Percentiles rank a stretch among this genome's conserved stretches.
These are phyloP conservation scores for Tolypocladium inflatum DNA, from an alignment of 2,329 filamentous ascomycete species.

Conservation along the genomic window DNA sequence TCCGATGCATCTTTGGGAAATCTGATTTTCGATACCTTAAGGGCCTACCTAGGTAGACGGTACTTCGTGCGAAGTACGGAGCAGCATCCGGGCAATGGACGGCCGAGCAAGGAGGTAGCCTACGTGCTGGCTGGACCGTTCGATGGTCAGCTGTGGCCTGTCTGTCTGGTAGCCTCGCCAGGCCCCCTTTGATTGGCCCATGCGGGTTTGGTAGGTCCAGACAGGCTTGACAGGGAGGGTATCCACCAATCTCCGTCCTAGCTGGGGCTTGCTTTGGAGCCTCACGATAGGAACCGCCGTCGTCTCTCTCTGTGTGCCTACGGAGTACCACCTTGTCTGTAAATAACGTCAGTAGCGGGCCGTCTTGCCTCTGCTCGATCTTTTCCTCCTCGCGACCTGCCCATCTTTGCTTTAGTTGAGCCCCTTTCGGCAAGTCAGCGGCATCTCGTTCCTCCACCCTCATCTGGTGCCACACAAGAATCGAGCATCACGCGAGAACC, in stretches of 20 bases:
- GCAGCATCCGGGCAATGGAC: neutral
- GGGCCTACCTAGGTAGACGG: no score
- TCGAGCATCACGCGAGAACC: neutral
- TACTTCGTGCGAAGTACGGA: no score
- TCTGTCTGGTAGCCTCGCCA: neutral
- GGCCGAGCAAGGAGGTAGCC: no score
- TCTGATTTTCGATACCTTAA: neutral
- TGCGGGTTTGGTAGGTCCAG: neutral
- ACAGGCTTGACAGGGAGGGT: no score
- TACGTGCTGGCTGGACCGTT: no score
- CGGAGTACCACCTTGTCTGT: neutral
- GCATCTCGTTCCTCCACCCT: neutral
- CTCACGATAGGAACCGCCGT: neutral
- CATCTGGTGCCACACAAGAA: neutral
- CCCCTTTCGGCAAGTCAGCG: neutral
- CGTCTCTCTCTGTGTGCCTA: neutral
- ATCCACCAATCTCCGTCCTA: neutral
- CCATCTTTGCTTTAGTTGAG: neutral
- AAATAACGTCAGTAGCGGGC: neutral
- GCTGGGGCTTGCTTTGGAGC: neutral
- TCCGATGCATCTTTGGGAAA: neutral
- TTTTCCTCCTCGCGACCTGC: neutral
- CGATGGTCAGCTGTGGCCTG: neutral
- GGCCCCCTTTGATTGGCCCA: neutral
- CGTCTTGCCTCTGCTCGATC: neutral